Evolutionary conservation across 495 filamentous ascomycete species (phyloP), one percentile per base, ranked within the genome.

Genomic region (Hypoxylon perforatum): DNA sequence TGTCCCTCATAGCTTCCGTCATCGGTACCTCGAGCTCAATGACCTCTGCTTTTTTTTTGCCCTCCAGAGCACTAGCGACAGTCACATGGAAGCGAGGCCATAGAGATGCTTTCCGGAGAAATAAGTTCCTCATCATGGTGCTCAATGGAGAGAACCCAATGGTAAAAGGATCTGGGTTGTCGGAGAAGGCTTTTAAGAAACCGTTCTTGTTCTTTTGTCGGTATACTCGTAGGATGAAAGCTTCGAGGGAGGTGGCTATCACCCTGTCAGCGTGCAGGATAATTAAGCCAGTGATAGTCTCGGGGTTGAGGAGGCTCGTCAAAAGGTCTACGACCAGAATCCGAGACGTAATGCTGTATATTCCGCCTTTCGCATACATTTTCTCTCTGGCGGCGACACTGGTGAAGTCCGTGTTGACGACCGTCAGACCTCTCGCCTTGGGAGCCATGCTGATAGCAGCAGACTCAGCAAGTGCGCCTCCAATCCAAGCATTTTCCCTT

Each of bases 21-120:
- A 99, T 97, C 25, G 92, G 89, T n/a, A 98, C 90, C 72, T 97
- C 94, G 10, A 98, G 82, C 71, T 99, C 95, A 35, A 99, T 96
- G 36, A 99, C 95, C 77, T 98, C 95, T 0, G 95, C 94, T 73
- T 96, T 97, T 75, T 92, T 91, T 85, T 89, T 74, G n/a, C 92
- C 94, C 76, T 99, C 94, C 3, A 99, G 78, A 0, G 93, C 91
- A 66, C 93, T 88, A 0, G 92, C 91, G 2, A 99, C 92, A 3
- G 90, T 88, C 42, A 97, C 84, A 71, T 98, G 94, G 69, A 97
- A 99, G n/a, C 95, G 86, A 9, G 95, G 95, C 90, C 95, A 99
- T 8, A 99, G 77, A 0, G 93, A 92, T 10, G 90, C 88, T 67
- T 93, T 97, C 15, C 91, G 88, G 11, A 99, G 84, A 71, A 98